Base-by-base conservation (phyloP, 2,329 filamentous ascomycete genomes). In the Aphanoascus verrucosus region DNA sequence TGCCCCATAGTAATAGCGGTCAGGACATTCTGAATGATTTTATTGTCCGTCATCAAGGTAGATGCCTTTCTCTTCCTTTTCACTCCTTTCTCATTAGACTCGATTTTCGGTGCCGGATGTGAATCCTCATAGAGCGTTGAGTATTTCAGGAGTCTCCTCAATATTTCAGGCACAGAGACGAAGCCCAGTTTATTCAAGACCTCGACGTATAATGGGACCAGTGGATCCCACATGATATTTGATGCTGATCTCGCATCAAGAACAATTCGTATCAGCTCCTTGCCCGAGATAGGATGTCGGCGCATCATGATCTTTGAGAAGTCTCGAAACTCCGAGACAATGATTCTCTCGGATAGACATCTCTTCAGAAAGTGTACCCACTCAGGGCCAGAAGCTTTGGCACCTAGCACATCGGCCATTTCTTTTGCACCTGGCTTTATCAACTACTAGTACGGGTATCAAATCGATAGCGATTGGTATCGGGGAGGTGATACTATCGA, bases 11-110 rank as follows among this genome's bases (percentile, higher is more conserved):
- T 69, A 23, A 72, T 59, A 8, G 66, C 64, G 32, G 70, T 62
- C 62, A 71, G 69, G 19, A 65, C 60, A 63, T 72, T 68, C 53
- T 72, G 69, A 34, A 72, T 64, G 53, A 72, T 64, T 45, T 67
- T 65, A 40, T 68, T 70, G 59, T 72, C 70, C 0, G 67, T 70
- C 68, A 72, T 70, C 1, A 72, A 57, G 0, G 69, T 72, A 28
- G 55, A 60, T 14, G 42, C 7, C 14, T 34, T 49, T 60, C 59
- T 23, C 40, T 23, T 46, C 42, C 46, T 37, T 37, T 56, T 56
- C 12, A 55, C 49, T 50, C 38, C 46, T 50, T 42, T 55, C 34
- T 14, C 49, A 28, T 55, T 23, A n/a, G 31, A 45, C 3, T 34
- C 50, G 20, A 42, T 19, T 19, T 56, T 48, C 12, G 17, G 15